A percentile compares a stretch with the other conserved stretches of the same genome.
Evolutionary conservation across 169 alveolate species (phyloP).

Genomic region (Eimeria maxima): DNA sequence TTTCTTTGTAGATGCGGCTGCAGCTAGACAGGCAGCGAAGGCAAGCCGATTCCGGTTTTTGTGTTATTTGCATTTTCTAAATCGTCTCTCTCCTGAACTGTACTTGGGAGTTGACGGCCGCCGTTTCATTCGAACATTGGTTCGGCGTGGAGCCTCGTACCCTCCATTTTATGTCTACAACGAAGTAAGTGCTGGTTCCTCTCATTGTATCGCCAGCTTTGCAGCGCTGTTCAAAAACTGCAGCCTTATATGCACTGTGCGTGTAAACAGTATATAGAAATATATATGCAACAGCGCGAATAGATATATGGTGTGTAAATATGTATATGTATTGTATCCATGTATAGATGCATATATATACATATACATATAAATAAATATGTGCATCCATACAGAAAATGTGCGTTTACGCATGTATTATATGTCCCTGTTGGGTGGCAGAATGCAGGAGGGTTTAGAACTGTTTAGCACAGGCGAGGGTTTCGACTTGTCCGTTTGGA

Average conservation of each 20-base stretch:
- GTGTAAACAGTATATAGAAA: too few species aligned
- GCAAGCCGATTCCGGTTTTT: slow-evolving; percentile 36
- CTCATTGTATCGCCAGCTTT: too few species aligned
- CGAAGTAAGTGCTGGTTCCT: too few species aligned
- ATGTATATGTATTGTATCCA: neutral
- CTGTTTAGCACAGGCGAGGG: too few species aligned
- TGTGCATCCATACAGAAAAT: too few species aligned
- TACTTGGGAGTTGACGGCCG: slow-evolving; percentile 58
- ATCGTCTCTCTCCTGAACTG: neutral
- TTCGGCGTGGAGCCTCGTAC: slow-evolving; percentile 36
- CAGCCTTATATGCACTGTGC: too few species aligned
- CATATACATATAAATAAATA: too few species aligned
- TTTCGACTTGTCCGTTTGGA: neutral
- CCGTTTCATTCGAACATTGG: neutral
- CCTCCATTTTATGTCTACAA: slow-evolving; percentile 49
- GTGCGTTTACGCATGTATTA: neutral
- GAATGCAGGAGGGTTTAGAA: neutral
- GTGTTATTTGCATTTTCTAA: slow-evolving; percentile 31
- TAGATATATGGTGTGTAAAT: too few species aligned
- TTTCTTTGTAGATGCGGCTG: neutral
- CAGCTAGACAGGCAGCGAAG: slow-evolving; percentile 6
- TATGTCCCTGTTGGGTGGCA: neutral
- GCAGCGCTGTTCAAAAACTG: neutral
- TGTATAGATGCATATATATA: too few species aligned
- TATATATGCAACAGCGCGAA: too few species aligned